A percentile compares a stretch with the other conserved stretches of the same genome.
These are phyloP conservation scores for Thraustochytrium sp. DNA, from an alignment of 352 stramenopile species.

Conservation along the genomic window DNA sequence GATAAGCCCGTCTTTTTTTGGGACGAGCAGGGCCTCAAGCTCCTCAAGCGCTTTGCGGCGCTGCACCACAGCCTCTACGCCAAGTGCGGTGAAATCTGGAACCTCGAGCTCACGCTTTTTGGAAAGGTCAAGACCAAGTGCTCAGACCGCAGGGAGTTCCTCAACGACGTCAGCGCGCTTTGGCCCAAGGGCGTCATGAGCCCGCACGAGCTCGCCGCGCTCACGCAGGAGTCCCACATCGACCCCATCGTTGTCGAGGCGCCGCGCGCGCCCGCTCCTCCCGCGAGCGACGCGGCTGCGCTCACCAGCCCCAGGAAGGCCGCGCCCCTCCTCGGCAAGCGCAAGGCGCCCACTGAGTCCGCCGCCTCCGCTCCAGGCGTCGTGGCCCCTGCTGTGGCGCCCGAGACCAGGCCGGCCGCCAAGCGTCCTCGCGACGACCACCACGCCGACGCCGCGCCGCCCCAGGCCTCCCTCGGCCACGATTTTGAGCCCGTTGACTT, in stretches of 20 bases:
- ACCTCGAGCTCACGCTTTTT: neutral
- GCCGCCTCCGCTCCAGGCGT: neutral
- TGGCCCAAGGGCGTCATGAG: neutral
- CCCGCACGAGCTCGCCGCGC: neutral
- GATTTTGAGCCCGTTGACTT: no score
- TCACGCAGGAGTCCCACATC: neutral
- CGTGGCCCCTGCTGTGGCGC: no score
- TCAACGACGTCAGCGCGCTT: neutral
- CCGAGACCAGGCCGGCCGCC: neutral
- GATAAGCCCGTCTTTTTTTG: neutral
- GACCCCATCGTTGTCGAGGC: neutral
- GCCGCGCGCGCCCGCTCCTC: neutral
- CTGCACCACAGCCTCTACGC: neutral
- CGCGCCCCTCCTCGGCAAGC: no score
- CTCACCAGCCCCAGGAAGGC: neutral
- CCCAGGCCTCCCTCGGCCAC: neutral
- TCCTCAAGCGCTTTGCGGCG: neutral
- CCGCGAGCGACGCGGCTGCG: neutral
- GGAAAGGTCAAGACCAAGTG: neutral
- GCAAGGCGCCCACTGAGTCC: neutral
- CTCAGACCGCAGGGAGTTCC: neutral
- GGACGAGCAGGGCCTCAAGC: neutral
- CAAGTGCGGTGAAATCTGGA: neutral
- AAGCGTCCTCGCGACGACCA: neutral
- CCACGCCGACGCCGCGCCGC: no score